A percentile compares a stretch with the other conserved stretches of the same genome.
phyloP scores from a whole-genome alignment of 257 asterid genomes.

The Solanum lignicaule region DNA sequence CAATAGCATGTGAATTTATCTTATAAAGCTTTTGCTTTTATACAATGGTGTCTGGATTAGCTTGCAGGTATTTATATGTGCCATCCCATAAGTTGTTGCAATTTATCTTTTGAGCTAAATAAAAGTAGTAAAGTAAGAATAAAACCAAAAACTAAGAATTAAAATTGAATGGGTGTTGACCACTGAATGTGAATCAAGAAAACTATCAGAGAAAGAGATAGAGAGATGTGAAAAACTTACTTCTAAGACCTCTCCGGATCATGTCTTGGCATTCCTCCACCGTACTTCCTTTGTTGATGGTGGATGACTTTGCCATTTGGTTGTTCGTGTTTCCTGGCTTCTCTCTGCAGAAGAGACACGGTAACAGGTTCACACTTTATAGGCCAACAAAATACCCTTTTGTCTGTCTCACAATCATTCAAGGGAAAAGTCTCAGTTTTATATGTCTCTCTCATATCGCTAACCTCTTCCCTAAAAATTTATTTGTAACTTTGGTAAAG shows the following conservation, averaged over 20 bases:
- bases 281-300: not conserved
- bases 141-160: constrained; percentile 6
- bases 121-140: not conserved
- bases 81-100: not conserved
- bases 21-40: not conserved
- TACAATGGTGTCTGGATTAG: not conserved
- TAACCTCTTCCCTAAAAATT: too few species aligned
- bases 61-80: not conserved
- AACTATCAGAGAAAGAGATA: not conserved
- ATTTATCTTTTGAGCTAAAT: not conserved
- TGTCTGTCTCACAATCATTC: not conserved
- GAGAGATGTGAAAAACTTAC: constrained; percentile 10
- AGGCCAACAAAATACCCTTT: not conserved
- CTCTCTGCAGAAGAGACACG: not conserved
- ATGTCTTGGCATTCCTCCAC: constrained; percentile 27
- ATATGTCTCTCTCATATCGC: not conserved
- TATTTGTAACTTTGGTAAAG: too few species aligned
- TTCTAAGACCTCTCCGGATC: constrained; percentile 59
- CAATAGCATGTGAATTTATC: not conserved
- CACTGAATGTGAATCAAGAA: not conserved
- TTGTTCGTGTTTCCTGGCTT: not conserved
- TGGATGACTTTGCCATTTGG: not conserved
- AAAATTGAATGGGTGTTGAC: not conserved
- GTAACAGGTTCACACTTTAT: not conserved
- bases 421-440: not conserved